Conservation (phyloP, 1,284 basidiomycete genomes). For the Cryptococcus sp. region DNA sequence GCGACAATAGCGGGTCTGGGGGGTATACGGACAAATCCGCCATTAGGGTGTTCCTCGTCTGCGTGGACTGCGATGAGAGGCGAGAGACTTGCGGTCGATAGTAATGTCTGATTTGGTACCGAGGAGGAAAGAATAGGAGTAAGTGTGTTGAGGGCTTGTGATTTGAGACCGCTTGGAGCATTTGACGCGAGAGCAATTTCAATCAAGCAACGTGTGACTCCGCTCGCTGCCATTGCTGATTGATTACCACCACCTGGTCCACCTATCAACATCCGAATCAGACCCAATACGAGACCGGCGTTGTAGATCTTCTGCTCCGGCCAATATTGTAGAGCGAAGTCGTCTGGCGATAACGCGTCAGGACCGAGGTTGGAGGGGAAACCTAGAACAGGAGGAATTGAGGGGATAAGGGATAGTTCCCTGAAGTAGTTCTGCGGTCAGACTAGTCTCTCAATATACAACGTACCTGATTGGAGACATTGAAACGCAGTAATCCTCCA, state of each 20-base stretch:
- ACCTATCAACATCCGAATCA: constrained; percentile 60
- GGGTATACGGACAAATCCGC: constrained; percentile 46
- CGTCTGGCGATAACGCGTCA: constrained; percentile 70
- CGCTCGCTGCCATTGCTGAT: constrained; percentile 54
- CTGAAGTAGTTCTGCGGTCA: constrained; percentile 86
- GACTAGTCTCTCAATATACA: not conserved
- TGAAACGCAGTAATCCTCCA: constrained; percentile 81
- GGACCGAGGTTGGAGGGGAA: constrained; percentile 69
- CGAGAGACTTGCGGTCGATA: constrained; percentile 47
- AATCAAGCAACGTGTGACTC: constrained; percentile 75
- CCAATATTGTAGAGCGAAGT: constrained; percentile 96
- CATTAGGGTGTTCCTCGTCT: constrained; percentile 46
- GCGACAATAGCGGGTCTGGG: constrained; percentile 48
- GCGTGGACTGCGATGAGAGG: constrained; percentile 50
- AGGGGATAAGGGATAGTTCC: constrained; percentile 77
- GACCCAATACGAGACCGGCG: constrained; percentile 68
- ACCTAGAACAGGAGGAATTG: constrained; percentile 75
- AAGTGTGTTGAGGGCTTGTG: constrained; percentile 74
- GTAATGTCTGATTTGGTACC: constrained; percentile 52
- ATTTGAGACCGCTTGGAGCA: constrained; percentile 79
- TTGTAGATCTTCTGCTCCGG: constrained; percentile 82
- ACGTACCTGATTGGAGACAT: constrained; percentile 87
- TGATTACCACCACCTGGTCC: constrained; percentile 66
- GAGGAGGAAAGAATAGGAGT: constrained; percentile 56
- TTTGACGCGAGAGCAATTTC: constrained; percentile 89